These are phyloP conservation scores for Hortiboletus campestris DNA, from an alignment of 768 basidiomycete genomes.

Conservation along the genomic window DNA sequence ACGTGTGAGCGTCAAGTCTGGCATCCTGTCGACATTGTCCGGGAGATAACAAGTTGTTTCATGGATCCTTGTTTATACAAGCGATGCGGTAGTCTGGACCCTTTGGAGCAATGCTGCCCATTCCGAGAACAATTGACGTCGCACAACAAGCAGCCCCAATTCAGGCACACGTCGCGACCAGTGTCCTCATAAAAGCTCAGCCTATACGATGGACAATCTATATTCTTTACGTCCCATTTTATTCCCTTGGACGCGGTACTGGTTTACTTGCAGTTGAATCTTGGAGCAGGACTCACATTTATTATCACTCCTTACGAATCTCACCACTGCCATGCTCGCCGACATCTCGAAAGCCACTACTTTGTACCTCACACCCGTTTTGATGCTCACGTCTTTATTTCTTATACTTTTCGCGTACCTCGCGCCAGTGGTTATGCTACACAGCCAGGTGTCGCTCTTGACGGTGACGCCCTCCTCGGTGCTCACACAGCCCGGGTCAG, in stretches of 20 bases:
- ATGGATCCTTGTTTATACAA: slow-evolving; percentile 2
- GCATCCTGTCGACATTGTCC: slow-evolving; percentile 6
- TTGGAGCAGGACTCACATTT: slow-evolving; percentile 23
- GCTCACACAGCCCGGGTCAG: slow-evolving; percentile 36
- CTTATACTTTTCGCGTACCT: slow-evolving; percentile 66
- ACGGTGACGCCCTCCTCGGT: slow-evolving; percentile 56
- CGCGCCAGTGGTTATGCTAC: slow-evolving; percentile 61
- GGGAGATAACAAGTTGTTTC: not conserved
- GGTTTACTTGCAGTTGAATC: slow-evolving; percentile 18
- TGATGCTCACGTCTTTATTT: slow-evolving; percentile 63
- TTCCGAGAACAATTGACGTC: slow-evolving; percentile 16
- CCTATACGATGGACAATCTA: not conserved
- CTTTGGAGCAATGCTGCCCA: not conserved
- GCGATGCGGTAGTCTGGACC: not conserved
- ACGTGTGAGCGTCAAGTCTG: not conserved
- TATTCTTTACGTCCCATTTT: not conserved
- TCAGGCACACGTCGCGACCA: not conserved
- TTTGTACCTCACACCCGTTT: slow-evolving; percentile 64
- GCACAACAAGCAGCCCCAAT: slow-evolving; percentile 13
- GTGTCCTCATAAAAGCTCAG: slow-evolving; percentile 16
- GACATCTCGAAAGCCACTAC: slow-evolving; percentile 66
- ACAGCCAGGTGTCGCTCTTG: slow-evolving; percentile 61
- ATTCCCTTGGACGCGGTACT: slow-evolving; percentile 17
- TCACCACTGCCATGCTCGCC: slow-evolving; percentile 52
- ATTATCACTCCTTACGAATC: not conserved